Conservation (phyloP, 2,329 filamentous ascomycete genomes). For the Curvularia verruculosa region DNA sequence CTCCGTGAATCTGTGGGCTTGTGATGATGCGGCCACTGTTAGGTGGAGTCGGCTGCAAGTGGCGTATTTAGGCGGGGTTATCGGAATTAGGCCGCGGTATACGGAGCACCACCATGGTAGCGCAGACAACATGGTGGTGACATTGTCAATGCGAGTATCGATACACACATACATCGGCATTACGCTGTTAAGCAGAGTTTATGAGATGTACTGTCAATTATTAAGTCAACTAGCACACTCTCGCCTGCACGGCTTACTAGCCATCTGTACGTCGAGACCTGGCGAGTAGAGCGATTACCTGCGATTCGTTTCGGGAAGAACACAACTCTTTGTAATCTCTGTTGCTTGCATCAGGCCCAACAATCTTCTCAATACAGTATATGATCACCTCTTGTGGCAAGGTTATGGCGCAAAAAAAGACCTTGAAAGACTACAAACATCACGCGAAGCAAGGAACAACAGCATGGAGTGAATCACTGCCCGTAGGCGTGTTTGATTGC, state of each 20-base stretch:
- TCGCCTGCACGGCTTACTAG: too few relatives aligned
- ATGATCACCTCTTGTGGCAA: too few relatives aligned
- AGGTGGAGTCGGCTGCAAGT: constrained; percentile 23
- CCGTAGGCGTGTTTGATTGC: constrained; percentile 41
- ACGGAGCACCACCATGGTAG: neutral
- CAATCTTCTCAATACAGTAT: too few relatives aligned
- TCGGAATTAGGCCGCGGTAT: constrained; percentile 14
- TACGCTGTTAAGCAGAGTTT: neutral
- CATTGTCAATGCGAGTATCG: neutral
- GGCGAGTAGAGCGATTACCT: too few relatives aligned
- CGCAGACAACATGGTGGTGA: neutral
- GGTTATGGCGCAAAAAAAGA: neutral
- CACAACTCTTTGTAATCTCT: too few relatives aligned
- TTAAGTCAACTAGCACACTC: too few relatives aligned
- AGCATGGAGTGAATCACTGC: constrained; percentile 32
- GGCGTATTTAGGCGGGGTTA: constrained; percentile 16
- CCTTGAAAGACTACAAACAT: neutral
- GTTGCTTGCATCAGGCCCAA: too few relatives aligned
- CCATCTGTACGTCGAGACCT: too few relatives aligned
- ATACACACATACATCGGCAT: neutral
- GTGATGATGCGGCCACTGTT: neutral
- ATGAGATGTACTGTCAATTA: neutral
- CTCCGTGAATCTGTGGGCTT: neutral
- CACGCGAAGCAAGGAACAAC: neutral
- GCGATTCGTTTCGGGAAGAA: neutral